These are phyloP conservation scores for Obelidium mucronatum DNA, from an alignment of 192 early-diverging fungal genomes.

Conservation along the genomic window DNA sequence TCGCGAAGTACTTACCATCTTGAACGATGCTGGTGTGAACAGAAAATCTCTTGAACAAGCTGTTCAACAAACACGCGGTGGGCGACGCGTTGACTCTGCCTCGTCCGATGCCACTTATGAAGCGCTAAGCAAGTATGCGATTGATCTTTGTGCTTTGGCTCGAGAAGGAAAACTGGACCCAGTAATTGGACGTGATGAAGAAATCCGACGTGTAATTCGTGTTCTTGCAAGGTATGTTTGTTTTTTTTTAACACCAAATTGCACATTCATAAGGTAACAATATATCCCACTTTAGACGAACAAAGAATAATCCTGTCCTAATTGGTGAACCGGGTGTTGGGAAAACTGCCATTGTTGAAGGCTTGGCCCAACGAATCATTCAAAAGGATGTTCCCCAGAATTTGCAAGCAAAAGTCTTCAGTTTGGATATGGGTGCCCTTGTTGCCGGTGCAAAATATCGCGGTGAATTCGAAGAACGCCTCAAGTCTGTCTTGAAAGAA, in stretches of 20 bases:
- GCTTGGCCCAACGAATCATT: constrained; percentile 93
- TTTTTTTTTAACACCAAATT: neutral
- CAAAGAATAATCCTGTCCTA: constrained; percentile 91
- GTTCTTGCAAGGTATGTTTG: constrained; percentile 71
- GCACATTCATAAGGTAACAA: neutral
- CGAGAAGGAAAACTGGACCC: constrained; percentile 94
- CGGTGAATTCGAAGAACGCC: constrained; percentile 98
- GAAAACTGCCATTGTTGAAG: constrained; percentile 88
- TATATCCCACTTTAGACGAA: constrained; percentile 51
- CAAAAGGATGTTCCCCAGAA: constrained; percentile 89
- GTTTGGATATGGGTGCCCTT: constrained; percentile 94
- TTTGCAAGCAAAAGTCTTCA: constrained; percentile 82
- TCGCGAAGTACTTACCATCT: constrained; percentile 61
- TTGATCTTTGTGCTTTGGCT: constrained; percentile 85
- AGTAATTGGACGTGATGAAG: constrained; percentile 95
- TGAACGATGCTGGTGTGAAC: constrained; percentile 73
- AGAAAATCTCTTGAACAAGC: constrained; percentile 78
- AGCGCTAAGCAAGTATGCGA: constrained; percentile 92
- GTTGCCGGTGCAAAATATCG: constrained; percentile 95
- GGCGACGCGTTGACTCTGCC: constrained; percentile 82
- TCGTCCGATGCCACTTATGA: constrained; percentile 90
- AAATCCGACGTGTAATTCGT: constrained; percentile 94
- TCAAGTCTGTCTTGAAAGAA: constrained; percentile 96
- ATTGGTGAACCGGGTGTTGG: constrained; percentile 84
- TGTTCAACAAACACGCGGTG: constrained; percentile 80